phyloP scores from a whole-genome alignment of 768 basidiomycete genomes.

The Udeniomyces megalosporus region DNA sequence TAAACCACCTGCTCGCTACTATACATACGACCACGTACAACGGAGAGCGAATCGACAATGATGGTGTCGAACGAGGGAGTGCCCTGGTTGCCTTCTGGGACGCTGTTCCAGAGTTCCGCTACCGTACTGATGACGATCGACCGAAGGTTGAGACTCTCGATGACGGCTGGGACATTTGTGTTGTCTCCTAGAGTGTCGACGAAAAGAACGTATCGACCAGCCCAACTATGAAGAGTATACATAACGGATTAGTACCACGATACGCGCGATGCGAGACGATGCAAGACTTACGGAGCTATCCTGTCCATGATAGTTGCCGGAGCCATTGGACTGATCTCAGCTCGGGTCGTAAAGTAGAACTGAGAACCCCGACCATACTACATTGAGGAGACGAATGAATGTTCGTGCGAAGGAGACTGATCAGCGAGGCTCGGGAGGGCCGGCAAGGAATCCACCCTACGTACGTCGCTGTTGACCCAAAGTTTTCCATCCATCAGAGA shows the following conservation, averaged over 20 bases:
- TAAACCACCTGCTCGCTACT: too few relatives aligned
- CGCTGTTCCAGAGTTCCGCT: constrained; percentile 46
- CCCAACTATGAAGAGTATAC: constrained; percentile 34
- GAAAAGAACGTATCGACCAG: constrained; percentile 74
- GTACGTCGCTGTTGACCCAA: constrained; percentile 81
- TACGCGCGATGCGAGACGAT: neutral
- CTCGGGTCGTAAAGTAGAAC: constrained; percentile 35
- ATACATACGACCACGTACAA: constrained; percentile 53
- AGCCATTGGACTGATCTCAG: constrained; percentile 22
- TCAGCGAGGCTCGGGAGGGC: neutral
- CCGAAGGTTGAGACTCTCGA: constrained; percentile 61
- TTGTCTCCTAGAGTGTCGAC: constrained; percentile 68
- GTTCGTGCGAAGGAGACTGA: neutral
- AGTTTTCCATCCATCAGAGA: constrained; percentile 95
- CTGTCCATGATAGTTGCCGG: constrained; percentile 24
- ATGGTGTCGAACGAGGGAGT: constrained; percentile 84
- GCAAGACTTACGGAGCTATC: constrained; percentile 31
- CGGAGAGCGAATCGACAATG: constrained; percentile 71
- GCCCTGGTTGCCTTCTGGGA: constrained; percentile 15
- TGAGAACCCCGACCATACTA: constrained; percentile 54
- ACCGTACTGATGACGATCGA: constrained; percentile 62
- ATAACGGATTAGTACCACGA: neutral
- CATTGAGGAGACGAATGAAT: neutral
- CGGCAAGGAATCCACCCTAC: neutral
- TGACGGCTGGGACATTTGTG: constrained; percentile 56